Evolutionary conservation across 345 rosid genomes (phyloP).

Genomic region (Salix suchowensis): DNA sequence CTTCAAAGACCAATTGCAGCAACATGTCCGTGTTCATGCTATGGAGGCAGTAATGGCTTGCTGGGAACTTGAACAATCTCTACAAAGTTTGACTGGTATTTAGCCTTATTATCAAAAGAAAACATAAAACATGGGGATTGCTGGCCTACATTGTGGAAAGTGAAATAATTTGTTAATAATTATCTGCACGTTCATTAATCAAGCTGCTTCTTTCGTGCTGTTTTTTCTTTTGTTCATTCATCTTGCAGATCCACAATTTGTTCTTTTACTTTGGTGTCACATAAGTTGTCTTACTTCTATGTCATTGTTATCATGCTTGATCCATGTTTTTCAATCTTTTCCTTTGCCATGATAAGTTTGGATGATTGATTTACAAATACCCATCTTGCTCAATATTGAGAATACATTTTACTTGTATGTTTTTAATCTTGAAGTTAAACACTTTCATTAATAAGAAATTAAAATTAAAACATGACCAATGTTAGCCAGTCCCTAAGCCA

Average conservation of each 20-base stretch:
- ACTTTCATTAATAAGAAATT: neutral
- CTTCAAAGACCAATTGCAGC: conserved; percentile 79
- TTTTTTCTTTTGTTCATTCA: neutral
- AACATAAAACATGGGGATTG: neutral
- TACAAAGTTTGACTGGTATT: conserved; percentile 67
- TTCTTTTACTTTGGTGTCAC: neutral
- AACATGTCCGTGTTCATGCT: conserved; percentile 83
- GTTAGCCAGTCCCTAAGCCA: neutral
- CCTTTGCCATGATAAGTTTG: neutral
- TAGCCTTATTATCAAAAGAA: neutral
- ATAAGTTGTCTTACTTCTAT: neutral
- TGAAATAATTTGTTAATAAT: neutral
- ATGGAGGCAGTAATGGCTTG: conserved; percentile 90
- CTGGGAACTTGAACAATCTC: conserved; percentile 75
- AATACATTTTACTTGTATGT: neutral
- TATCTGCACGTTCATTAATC: neutral
- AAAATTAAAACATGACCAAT: neutral
- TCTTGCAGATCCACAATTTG: neutral
- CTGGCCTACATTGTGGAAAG: neutral
- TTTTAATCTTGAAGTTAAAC: neutral
- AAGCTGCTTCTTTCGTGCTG: neutral
- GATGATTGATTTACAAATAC: neutral
- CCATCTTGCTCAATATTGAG: neutral
- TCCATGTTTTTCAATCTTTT: neutral
- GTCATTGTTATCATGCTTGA: neutral